Percentiles rank a stretch among this genome's conserved stretches.
These are phyloP conservation scores for Aristolochia fimbriata DNA, from an alignment of 164 flowering plant genomes.

Conservation along the genomic window DNA sequence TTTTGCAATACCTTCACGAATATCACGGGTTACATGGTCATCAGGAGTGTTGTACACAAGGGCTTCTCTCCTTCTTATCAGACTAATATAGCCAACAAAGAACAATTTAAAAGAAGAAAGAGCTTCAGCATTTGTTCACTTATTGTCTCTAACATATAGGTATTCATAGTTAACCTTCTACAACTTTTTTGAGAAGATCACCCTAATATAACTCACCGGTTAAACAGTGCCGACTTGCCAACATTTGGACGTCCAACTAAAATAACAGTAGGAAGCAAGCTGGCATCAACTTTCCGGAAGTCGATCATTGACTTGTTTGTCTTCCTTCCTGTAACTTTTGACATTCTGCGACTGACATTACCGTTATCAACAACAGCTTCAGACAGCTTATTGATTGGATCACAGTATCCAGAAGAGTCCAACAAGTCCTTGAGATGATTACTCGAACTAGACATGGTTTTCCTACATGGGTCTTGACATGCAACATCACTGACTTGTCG, in stretches of 20 bases:
- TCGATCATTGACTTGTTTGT: constrained; percentile 33
- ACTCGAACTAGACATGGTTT: too few species aligned
- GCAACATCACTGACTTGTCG: too few species aligned
- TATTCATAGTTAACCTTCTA: neutral
- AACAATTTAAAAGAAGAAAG: neutral
- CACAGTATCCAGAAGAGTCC: neutral
- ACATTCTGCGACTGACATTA: neutral
- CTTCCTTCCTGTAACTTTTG: constrained; percentile 7
- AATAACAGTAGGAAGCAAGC: constrained; percentile 70
- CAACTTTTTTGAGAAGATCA: neutral
- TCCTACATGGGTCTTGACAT: too few species aligned
- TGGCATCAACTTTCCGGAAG: constrained; percentile 51
- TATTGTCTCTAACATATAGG: too few species aligned
- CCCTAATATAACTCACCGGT: constrained; percentile 40
- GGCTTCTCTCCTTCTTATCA: constrained; percentile 91
- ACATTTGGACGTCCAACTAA: constrained; percentile 95
- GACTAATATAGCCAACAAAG: constrained; percentile 20
- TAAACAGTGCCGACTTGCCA: constrained; percentile 92
- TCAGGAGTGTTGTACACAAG: constrained; percentile 91
- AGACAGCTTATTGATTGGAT: neutral
- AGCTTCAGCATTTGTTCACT: neutral
- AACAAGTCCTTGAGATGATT: too few species aligned
- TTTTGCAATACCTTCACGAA: constrained; percentile 90
- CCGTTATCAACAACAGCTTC: neutral
- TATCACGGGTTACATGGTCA: constrained; percentile 94